Conservation (phyloP, 1,284 basidiomycete species). For the Cryptococcus sp. region DNA sequence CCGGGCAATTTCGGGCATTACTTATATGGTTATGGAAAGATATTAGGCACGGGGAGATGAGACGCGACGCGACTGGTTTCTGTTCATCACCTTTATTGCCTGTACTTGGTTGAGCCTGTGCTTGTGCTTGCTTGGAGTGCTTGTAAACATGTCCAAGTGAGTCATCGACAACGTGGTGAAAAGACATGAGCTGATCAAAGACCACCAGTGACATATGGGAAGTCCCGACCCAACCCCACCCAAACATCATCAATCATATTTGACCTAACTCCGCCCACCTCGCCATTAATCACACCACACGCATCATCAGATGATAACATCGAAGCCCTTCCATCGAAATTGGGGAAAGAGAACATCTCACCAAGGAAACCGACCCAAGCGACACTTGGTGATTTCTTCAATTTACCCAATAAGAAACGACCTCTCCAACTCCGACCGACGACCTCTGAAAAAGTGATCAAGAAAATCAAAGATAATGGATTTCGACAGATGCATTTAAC, state of each 20-base stretch:
- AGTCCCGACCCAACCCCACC: slow-evolving; percentile 7
- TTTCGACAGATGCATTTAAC: slow-evolving; percentile 35
- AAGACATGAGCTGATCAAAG: neutral
- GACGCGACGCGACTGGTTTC: neutral
- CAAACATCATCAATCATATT: slow-evolving; percentile 15
- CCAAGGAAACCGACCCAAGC: slow-evolving; percentile 15
- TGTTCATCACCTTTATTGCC: neutral
- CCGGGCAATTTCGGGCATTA: slow-evolving; percentile 1
- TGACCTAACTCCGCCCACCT: slow-evolving; percentile 7
- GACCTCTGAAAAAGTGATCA: neutral
- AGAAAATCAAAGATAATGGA: slow-evolving; percentile 4
- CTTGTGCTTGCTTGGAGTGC: neutral
- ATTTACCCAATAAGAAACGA: slow-evolving; percentile 10
- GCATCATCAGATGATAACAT: neutral
- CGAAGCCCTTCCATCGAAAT: slow-evolving; percentile 1
- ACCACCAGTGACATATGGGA: slow-evolving; percentile 33
- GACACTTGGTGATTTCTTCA: slow-evolving; percentile 34
- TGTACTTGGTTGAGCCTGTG: neutral
- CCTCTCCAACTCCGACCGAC: slow-evolving; percentile 4
- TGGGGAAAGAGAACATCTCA: neutral
- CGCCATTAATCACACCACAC: neutral
- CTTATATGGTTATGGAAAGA: neutral
- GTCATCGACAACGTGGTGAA: neutral
- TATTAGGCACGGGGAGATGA: too few species aligned
- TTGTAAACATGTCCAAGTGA: neutral